Evolutionary conservation across 371 early-diverging fungal genomes (phyloP), one percentile per base, ranked within the genome.

Genomic region (Rhizopus stolonifer): DNA sequence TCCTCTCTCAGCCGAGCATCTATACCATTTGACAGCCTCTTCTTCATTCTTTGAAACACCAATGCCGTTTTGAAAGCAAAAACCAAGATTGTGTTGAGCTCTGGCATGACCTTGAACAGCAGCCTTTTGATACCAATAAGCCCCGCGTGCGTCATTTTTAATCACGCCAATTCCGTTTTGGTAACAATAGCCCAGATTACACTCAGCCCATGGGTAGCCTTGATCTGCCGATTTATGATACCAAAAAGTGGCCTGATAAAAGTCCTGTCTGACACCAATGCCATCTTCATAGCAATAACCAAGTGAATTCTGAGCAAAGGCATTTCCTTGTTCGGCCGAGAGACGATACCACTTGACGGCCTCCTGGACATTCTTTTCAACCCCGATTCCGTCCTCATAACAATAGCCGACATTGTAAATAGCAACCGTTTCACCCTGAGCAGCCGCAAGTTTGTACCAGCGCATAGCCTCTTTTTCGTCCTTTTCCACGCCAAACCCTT

Each of bases 71-170:
- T 93, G 91, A 67, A 87, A 92, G 53, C 88, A 90, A 66, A 90
- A 88, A 0, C 91, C 94, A 7, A 92, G 73, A 61, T 91, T 93
- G 69, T 92, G 88, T 67, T 91, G 88, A 38, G 92, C 90, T 42
- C 87, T 64, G 19, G 87, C 79, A 61, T 90, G 88, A 22, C 90
- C 89, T 61, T 90, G 89, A 9, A 77, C 58, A 0, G 92, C 90
- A 1, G 92, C 89, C 54, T 72, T 72, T 13, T 67, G 79, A 69
- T 91, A 95, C 92, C 92, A 94, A 46, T 82, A 72, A 21, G 85
- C 79, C n/a, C 87, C 92, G 46, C 73, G 53, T 11, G 52, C 60
- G 44, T 83, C 71, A 70, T 90, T 73, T 54, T 77, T 77, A 6
- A 62, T 54, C 0, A 81, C 69, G n/a, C 94, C 94, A 42, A 91